phyloP scores from a whole-genome alignment of 768 basidiomycete genomes.

The Strobilomyces echinocephalus region DNA sequence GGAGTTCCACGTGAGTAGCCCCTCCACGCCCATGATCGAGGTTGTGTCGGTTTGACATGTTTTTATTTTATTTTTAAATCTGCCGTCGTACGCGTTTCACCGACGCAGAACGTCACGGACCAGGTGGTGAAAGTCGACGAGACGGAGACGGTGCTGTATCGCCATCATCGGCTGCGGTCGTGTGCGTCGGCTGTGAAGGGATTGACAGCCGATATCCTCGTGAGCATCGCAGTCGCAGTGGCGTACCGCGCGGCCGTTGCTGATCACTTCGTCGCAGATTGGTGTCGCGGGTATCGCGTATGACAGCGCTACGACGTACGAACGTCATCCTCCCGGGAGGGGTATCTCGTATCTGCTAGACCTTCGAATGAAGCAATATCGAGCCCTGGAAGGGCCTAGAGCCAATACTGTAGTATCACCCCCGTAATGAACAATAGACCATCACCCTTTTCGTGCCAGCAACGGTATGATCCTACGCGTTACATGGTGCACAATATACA shows the following conservation, averaged over 20 bases:
- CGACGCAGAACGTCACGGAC: constrained; percentile 60
- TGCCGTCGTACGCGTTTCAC: too few relatives aligned
- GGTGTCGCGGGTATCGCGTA: constrained; percentile 61
- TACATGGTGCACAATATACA: not conserved
- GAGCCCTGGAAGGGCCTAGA: constrained; percentile 4
- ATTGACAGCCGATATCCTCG: constrained; percentile 77
- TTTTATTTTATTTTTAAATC: not conserved
- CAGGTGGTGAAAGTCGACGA: constrained; percentile 34
- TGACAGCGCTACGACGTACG: constrained; percentile 43
- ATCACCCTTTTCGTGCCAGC: not conserved
- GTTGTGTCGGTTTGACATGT: not conserved
- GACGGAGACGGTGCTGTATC: constrained; percentile 52
- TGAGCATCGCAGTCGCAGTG: constrained; percentile 30
- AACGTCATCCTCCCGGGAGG: constrained; percentile 56
- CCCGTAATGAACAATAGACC: not conserved
- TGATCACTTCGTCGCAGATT: constrained; percentile 26
- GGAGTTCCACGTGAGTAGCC: constrained; percentile 58
- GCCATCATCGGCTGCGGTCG: constrained; percentile 82
- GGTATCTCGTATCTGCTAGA: constrained; percentile 25
- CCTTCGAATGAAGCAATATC: constrained; percentile 25
- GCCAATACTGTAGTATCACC: not conserved
- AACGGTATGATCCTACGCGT: not conserved
- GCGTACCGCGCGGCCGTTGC: not conserved
- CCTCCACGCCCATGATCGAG: not conserved
- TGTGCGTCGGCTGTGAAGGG: constrained; percentile 79